Evolutionary conservation across 2,329 filamentous ascomycete species (phyloP).

Genomic region (Cryphonectria japonica): DNA sequence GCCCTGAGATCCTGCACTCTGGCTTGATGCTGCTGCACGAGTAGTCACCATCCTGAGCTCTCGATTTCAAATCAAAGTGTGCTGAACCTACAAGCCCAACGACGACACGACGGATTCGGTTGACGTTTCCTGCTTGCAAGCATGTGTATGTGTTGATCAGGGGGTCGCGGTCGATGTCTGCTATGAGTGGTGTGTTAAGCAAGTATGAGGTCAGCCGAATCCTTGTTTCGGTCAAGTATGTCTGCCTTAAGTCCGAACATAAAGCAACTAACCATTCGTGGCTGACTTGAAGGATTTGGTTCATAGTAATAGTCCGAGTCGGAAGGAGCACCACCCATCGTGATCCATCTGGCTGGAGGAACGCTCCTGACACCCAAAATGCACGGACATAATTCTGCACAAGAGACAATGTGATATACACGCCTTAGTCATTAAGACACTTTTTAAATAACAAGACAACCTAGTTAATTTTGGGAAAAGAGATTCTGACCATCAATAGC

Average conservation of each 20-base stretch:
- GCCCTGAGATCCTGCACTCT: neutral
- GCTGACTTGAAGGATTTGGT: neutral
- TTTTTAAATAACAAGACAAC: neutral
- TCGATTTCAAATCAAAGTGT: neutral
- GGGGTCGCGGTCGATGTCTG: conserved; percentile 1
- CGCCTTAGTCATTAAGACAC: neutral
- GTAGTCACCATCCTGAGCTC: conserved; percentile 5
- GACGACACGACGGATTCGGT: neutral
- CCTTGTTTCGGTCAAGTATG: neutral
- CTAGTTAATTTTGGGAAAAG: neutral
- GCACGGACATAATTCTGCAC: neutral
- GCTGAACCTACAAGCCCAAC: neutral
- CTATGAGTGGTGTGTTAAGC: neutral
- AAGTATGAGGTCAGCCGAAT: neutral
- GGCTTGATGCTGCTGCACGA: neutral
- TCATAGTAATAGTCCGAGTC: neutral
- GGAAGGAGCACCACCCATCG: neutral
- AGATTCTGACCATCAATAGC: neutral
- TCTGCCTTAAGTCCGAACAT: conserved; percentile 2
- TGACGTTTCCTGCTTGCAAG: neutral
- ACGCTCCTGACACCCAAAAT: neutral
- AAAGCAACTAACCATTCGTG: neutral
- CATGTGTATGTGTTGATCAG: neutral
- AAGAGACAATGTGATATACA: neutral
- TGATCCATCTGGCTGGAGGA: neutral